These are phyloP conservation scores for Rhizopus delemar DNA, from an alignment of 371 early-diverging fungal species.

Conservation along the genomic window DNA sequence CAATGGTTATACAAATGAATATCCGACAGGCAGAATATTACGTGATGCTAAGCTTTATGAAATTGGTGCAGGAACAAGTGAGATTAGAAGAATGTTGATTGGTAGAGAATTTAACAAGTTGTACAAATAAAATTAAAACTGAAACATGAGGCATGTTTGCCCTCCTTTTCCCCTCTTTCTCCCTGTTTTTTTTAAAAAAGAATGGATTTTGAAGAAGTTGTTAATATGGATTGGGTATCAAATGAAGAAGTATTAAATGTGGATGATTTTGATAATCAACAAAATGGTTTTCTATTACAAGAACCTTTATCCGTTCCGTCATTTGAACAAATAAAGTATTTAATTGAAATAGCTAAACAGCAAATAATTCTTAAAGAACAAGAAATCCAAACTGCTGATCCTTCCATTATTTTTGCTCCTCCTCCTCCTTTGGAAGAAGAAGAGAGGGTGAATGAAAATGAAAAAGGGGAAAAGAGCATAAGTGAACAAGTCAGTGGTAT, in stretches of 20 bases:
- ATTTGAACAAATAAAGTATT: constrained; percentile 46
- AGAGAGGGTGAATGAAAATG: not conserved
- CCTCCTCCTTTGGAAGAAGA: constrained; percentile 11
- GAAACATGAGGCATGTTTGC: not conserved
- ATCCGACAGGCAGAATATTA: constrained; percentile 88
- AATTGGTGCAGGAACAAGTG: constrained; percentile 97
- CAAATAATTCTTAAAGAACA: constrained; percentile 39
- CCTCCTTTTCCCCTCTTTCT: constrained; percentile 11
- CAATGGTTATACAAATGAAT: constrained; percentile 96
- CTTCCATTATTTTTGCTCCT: constrained; percentile 24
- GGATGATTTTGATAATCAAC: constrained; percentile 18
- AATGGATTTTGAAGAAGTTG: constrained; percentile 54
- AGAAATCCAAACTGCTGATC: constrained; percentile 23
- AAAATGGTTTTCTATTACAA: constrained; percentile 21
- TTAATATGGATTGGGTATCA: constrained; percentile 50
- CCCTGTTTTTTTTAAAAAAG: constrained; percentile 13
- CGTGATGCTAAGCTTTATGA: constrained; percentile 97
- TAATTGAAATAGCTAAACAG: constrained; percentile 48
- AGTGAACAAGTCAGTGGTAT: not conserved
- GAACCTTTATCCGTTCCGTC: constrained; percentile 29
- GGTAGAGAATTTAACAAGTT: constrained; percentile 76
- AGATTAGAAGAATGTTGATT: constrained; percentile 96
- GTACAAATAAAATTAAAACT: constrained; percentile 27
- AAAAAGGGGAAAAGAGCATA: not conserved
- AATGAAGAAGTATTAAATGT: constrained; percentile 10